Conservation (phyloP, 2,329 filamentous ascomycete genomes). For the Penicillium rolfsii region DNA sequence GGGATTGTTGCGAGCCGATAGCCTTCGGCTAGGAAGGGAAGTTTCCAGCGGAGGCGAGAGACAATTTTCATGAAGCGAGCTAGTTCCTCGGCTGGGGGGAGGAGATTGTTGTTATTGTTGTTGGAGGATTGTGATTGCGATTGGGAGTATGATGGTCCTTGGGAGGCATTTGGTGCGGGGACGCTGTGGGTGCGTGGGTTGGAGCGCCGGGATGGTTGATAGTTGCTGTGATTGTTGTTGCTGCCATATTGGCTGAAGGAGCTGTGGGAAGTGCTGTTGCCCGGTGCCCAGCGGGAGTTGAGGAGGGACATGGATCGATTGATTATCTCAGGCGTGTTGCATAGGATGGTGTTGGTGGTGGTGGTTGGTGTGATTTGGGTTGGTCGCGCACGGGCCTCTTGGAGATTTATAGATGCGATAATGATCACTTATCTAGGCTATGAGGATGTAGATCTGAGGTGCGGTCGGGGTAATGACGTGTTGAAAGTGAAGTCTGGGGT, state of each 20-base stretch:
- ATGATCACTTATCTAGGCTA: neutral
- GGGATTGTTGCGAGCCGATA: slow-evolving; percentile 55
- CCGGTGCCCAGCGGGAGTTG: slow-evolving; percentile 33
- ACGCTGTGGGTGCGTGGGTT: slow-evolving; percentile 7
- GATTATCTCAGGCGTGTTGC: neutral
- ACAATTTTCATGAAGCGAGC: slow-evolving; percentile 64
- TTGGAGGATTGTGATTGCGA: neutral
- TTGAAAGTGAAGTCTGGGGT: neutral
- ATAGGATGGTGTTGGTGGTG: neutral
- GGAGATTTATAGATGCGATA: neutral
- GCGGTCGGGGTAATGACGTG: neutral
- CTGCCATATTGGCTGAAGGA: neutral
- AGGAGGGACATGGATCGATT: slow-evolving; percentile 21
- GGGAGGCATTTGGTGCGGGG: slow-evolving; percentile 12
- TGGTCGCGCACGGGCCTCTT: slow-evolving; percentile 15
- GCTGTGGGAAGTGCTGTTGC: slow-evolving; percentile 4
- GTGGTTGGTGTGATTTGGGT: slow-evolving; percentile 5
- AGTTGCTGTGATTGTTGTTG: neutral
- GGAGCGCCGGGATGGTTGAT: neutral
- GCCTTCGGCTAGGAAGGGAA: slow-evolving; percentile 60
- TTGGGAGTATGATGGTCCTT: neutral
- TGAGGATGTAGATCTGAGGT: neutral
- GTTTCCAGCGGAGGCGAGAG: slow-evolving; percentile 65
- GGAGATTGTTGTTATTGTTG: slow-evolving; percentile 9
- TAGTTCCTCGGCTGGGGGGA: slow-evolving; percentile 50